Evolutionary conservation across 345 rosid genomes (phyloP).

Genomic region (Citrus reticulata): DNA sequence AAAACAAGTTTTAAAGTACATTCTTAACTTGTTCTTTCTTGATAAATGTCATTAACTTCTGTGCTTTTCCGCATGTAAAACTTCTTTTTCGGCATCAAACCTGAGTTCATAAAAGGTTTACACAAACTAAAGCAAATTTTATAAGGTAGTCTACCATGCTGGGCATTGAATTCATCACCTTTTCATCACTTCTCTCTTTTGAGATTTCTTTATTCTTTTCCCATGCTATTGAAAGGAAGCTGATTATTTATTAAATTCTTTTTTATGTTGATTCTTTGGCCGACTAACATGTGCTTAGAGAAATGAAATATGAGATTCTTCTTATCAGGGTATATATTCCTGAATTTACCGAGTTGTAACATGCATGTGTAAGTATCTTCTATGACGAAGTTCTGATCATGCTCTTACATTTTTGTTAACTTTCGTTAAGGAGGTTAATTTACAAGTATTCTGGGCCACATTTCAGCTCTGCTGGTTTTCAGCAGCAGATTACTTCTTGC

Average conservation of each 20-base stretch:
- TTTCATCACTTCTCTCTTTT: not conserved
- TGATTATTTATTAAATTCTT: not conserved
- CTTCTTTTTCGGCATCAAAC: constrained; percentile 1
- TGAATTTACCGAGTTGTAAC: not conserved
- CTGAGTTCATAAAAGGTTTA: constrained; percentile 6
- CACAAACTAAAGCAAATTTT: not conserved
- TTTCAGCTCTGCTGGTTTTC: not conserved
- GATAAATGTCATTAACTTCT: constrained; percentile 14
- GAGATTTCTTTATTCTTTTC: not conserved
- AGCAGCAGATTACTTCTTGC: not conserved
- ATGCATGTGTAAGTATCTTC: not conserved
- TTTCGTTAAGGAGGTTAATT: not conserved
- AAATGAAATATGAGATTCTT: not conserved
- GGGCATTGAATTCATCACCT: not conserved
- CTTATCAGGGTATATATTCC: not conserved
- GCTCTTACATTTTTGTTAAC: not conserved
- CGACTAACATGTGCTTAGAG: not conserved
- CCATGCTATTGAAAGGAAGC: not conserved
- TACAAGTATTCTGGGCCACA: not conserved
- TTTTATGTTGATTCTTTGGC: not conserved
- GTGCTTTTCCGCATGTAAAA: constrained; percentile 8
- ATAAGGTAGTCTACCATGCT: not conserved
- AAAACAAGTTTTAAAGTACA: constrained; percentile 13
- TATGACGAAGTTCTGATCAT: not conserved
- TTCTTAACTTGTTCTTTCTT: constrained; percentile 23